Percentiles rank a stretch among this genome's conserved stretches.
These are phyloP conservation scores for Beauveria varroae DNA, from an alignment of 2,329 filamentous ascomycete species.

Conservation along the genomic window DNA sequence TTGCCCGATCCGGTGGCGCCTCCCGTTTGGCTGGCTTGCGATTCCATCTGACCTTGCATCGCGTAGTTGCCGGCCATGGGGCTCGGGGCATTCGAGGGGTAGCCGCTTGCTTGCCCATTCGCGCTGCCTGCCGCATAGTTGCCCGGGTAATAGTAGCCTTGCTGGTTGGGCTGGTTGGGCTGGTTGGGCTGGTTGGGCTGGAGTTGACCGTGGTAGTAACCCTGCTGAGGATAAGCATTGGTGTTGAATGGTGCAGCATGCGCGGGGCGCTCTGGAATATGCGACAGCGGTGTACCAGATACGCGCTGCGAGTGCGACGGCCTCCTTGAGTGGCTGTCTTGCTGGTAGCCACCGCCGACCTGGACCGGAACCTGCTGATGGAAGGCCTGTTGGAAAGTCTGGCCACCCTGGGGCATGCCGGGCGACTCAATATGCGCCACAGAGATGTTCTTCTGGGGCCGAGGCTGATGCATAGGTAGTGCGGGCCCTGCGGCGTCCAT, in stretches of 20 bases:
- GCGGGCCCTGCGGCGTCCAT: neutral
- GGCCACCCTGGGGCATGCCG: slow-evolving; percentile 48
- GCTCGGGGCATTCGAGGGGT: slow-evolving; percentile 48
- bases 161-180: slow-evolving; percentile 33
- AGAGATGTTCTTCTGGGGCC: slow-evolving; percentile 89
- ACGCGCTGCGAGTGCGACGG: slow-evolving; percentile 64
- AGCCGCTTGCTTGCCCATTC: slow-evolving; percentile 48
- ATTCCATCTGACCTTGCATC: slow-evolving; percentile 35
- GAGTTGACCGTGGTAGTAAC: slow-evolving; percentile 49
- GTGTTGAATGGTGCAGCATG: slow-evolving; percentile 88
- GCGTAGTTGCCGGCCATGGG: slow-evolving; percentile 32
- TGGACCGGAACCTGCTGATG: slow-evolving; percentile 88
- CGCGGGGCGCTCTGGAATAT: slow-evolving; percentile 87
- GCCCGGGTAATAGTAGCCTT: slow-evolving; percentile 64
- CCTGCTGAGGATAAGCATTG: slow-evolving; percentile 51
- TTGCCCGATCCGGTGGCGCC: slow-evolving; percentile 28
- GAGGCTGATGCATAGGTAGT: slow-evolving; percentile 79
- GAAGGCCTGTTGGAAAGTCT: slow-evolving; percentile 86
- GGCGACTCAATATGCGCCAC: slow-evolving; percentile 89
- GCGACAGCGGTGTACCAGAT: slow-evolving; percentile 74
- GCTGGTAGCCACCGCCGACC: slow-evolving; percentile 48
- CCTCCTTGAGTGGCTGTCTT: slow-evolving; percentile 58
- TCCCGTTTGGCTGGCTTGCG: slow-evolving; percentile 23
- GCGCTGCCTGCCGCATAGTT: slow-evolving; percentile 40
- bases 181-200: slow-evolving; percentile 29